Evolutionary conservation across 2,329 filamentous ascomycete species (phyloP), one percentile per base, ranked within the genome.

Genomic region (Chrysoporthe austroafricana): DNA sequence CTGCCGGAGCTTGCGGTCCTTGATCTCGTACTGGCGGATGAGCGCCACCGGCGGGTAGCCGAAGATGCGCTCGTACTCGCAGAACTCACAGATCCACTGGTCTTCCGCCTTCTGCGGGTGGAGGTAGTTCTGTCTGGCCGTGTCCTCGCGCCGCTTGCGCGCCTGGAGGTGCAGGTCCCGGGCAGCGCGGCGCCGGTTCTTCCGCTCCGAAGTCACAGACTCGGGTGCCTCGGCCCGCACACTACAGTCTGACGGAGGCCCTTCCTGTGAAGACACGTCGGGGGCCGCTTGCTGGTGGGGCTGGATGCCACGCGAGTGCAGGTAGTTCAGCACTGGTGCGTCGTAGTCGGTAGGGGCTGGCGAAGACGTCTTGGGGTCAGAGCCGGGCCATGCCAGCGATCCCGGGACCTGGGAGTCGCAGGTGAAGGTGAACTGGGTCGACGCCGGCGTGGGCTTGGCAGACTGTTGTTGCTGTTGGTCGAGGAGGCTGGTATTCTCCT

Each of bases 51-150:
- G 96, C 2, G 92, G 92, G 63, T 86, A 86, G n/a, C 95, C 95
- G 77, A 97, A 98, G 62, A 99, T 97, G 63, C 89, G 88, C 79
- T 98, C 95, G 76, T 97, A 99, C 78, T 99, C 96, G 82, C 96
- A 99, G 77, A 98, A 98, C 75, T 97, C 93, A 80, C 96, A 99
- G 59, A 98, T 94, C 92, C 94, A 98, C 62, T 94, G 86, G 70
- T 97, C 92, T 71, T 93, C 91, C 1, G 73, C 73, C 43, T 81
- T 80, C 1, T 91, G 91, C 1, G 92, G 91, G 74, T 92, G 90
- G 73, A 91, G 89, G 70, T 88, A 88, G 77, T 96, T 96, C 66
- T 88, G 86, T 71, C 91, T 90, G 73, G 92, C 87, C 69, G 96
- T 92, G 74, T 92, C 86, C 59, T 92, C 86, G 68, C 91, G 90